Conservation (phyloP, 768 basidiomycete genomes). For the Suillus luteus region DNA sequence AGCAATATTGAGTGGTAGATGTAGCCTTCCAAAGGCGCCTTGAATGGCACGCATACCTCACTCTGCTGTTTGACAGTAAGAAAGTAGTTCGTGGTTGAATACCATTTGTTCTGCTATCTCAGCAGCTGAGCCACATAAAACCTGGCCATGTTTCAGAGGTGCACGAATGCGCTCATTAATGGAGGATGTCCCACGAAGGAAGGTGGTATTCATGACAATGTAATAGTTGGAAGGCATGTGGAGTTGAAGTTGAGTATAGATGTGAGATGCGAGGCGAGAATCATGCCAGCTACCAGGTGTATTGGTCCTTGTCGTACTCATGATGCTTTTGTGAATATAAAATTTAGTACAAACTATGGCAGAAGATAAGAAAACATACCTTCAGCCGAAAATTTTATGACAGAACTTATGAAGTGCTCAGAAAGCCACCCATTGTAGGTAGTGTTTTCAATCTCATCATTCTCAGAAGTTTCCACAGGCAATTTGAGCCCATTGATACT, state of each 20-base stretch:
- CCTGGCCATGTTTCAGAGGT: conserved; percentile 36
- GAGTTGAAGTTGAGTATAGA: conserved; percentile 38
- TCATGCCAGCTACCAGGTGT: conserved; percentile 54
- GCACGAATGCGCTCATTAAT: not conserved
- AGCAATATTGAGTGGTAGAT: conserved; percentile 41
- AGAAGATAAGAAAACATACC: not conserved
- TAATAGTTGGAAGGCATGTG: conserved; percentile 36
- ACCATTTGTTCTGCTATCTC: conserved; percentile 26
- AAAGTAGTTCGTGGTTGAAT: conserved; percentile 40
- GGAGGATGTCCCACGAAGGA: conserved; percentile 17
- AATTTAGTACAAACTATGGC: not conserved
- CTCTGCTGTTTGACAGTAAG: conserved; percentile 50
- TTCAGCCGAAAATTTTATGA: conserved; percentile 32
- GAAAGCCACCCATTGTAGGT: conserved; percentile 48
- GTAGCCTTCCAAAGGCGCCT: conserved; percentile 47
- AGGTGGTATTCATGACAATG: not conserved
- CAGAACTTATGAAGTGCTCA: conserved; percentile 24
- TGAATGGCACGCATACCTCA: conserved; percentile 52
- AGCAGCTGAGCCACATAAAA: conserved; percentile 14
- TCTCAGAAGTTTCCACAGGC: conserved; percentile 35
- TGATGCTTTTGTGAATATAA: conserved; percentile 28
- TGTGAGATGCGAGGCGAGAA: conserved; percentile 39
- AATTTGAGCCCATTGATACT: conserved; percentile 46
- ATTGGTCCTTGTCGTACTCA: conserved; percentile 40
- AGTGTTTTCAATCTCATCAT: conserved; percentile 46